Evolutionary conservation across 208 protist species (phyloP).

Genomic region (Hexamita inflata): DNA sequence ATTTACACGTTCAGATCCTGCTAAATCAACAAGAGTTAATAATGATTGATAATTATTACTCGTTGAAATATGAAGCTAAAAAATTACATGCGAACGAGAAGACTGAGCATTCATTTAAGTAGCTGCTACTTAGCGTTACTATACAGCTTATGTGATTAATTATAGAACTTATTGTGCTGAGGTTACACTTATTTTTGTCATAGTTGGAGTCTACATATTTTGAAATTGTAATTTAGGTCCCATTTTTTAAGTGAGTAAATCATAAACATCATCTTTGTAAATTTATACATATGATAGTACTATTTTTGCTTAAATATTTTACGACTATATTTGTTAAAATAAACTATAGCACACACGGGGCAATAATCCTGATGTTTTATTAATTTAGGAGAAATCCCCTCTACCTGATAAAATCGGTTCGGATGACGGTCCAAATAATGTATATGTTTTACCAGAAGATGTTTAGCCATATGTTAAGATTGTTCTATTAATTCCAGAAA

Average conservation of each 20-base stretch:
- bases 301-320: too few relatives aligned
- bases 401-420: too few relatives aligned
- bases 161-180: not conserved
- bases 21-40: conserved; percentile 36
- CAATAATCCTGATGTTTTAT: too few relatives aligned
- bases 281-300: conserved; percentile 35
- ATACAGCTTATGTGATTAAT: not conserved
- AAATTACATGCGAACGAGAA: conserved; percentile 24
- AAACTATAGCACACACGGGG: too few relatives aligned
- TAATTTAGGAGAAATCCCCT: too few relatives aligned
- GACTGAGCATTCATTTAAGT: conserved; percentile 31
- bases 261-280: conserved; percentile 33
- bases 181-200: not conserved
- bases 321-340: too few relatives aligned
- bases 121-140: not conserved
- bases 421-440: too few relatives aligned
- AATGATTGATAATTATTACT: not conserved
- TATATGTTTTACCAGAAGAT: too few relatives aligned
- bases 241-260: conserved; percentile 1
- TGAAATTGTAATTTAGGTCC: not conserved
- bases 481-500: too few relatives aligned
- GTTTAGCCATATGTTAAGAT: too few relatives aligned
- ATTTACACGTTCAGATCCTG: conserved; percentile 31
- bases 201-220: not conserved
- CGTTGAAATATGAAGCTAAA: not conserved